Evolutionary conservation across 2,329 filamentous ascomycete species (phyloP).

Genomic region (Teratosphaeria gauchensis): DNA sequence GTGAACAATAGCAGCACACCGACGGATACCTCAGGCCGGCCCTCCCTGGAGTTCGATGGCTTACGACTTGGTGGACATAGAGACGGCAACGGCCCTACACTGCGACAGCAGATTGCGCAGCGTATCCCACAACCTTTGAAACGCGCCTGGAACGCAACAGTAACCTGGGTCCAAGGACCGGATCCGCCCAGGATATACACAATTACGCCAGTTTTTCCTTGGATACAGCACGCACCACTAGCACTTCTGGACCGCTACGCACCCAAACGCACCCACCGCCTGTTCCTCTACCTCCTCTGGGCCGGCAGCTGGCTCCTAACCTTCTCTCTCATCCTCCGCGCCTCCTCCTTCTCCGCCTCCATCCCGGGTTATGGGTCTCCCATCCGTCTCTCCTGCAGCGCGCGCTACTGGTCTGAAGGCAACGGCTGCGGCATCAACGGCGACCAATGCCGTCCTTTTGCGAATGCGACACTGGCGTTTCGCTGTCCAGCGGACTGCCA

Average conservation of each 20-base stretch:
- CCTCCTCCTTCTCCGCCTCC: slow-evolving; percentile 50
- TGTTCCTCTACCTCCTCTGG: slow-evolving; percentile 50
- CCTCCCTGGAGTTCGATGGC: slow-evolving; percentile 19
- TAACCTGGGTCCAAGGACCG: slow-evolving; percentile 41
- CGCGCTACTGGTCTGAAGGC: slow-evolving; percentile 59
- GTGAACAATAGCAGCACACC: slow-evolving; percentile 2
- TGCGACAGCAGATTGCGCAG: slow-evolving; percentile 15
- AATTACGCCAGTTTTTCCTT: slow-evolving; percentile 49
- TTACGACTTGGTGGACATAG: slow-evolving; percentile 8
- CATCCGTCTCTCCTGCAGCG: slow-evolving; percentile 55
- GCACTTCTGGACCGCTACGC: slow-evolving; percentile 53
- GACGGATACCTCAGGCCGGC: slow-evolving; percentile 5
- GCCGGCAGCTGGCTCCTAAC: slow-evolving; percentile 59
- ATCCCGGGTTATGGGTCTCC: slow-evolving; percentile 60
- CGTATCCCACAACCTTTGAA: slow-evolving; percentile 19
- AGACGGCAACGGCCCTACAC: slow-evolving; percentile 5
- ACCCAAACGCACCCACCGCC: slow-evolving; percentile 49
- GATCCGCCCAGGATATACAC: slow-evolving; percentile 39
- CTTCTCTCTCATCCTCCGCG: slow-evolving; percentile 59
- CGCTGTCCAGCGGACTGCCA: slow-evolving; percentile 65
- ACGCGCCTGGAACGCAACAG: slow-evolving; percentile 26
- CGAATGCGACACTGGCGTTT: slow-evolving; percentile 60
- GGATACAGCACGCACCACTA: slow-evolving; percentile 58
- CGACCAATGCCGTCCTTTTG: slow-evolving; percentile 65
- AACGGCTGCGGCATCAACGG: slow-evolving; percentile 69